These are phyloP conservation scores for Backusella psychrophila DNA, from an alignment of 192 early-diverging fungal genomes.

Conservation along the genomic window DNA sequence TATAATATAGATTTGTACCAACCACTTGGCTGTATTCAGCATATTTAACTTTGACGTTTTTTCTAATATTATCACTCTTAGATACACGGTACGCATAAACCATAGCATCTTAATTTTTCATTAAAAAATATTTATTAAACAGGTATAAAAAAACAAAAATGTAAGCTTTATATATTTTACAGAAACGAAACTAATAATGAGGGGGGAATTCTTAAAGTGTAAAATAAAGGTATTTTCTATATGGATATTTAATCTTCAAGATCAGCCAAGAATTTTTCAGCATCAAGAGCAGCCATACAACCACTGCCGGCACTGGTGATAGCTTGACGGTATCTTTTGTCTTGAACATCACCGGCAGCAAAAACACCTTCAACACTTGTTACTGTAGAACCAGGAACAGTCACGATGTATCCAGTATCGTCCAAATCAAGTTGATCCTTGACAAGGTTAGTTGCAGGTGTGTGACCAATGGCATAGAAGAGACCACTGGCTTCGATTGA, in stretches of 20 bases:
- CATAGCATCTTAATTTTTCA: background rate
- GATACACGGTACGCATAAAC: too few species aligned
- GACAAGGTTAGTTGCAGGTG: conserved; percentile 79
- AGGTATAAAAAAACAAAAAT: background rate
- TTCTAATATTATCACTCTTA: too few species aligned
- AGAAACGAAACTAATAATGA: background rate
- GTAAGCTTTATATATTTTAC: background rate
- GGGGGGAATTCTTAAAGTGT: background rate
- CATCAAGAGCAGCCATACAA: conserved; percentile 97
- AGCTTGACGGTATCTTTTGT: conserved; percentile 96
- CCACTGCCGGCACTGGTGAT: conserved; percentile 96
- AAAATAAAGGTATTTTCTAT: background rate
- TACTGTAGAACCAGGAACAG: conserved; percentile 70
- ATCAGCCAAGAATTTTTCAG: conserved; percentile 91
- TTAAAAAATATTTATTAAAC: background rate
- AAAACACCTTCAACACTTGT: conserved; percentile 93
- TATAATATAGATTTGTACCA: too few species aligned
- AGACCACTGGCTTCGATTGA: conserved; percentile 82
- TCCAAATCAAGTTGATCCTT: conserved; percentile 79
- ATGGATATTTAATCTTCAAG: conserved; percentile 16
- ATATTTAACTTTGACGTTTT: too few species aligned
- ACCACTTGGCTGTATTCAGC: too few species aligned
- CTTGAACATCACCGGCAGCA: conserved; percentile 97
- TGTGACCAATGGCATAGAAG: conserved; percentile 98
- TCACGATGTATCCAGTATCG: conserved; percentile 85